A percentile compares a stretch with the other conserved stretches of the same genome.
phyloP scores from a whole-genome alignment of 2,329 filamentous ascomycete genomes.

The Xylariaceae sp. region DNA sequence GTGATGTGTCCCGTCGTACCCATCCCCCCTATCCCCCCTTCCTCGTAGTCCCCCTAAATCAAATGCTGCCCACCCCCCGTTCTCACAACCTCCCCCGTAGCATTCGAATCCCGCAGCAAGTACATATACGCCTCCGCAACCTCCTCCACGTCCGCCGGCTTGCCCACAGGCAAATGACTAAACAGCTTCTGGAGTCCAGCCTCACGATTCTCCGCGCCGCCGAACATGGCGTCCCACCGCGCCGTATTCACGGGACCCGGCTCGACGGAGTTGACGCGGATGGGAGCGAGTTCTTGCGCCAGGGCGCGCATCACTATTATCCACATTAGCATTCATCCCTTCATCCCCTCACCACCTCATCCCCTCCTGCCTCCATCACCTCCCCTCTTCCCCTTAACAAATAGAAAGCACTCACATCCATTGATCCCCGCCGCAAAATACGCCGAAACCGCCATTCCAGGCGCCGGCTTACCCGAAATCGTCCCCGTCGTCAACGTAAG shows the following conservation, averaged over 20 bases:
- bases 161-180: constrained; percentile 19
- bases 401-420: constrained; percentile 15
- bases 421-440: constrained; percentile 24
- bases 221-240: background rate
- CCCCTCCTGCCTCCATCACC: too few relatives aligned
- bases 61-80: constrained; percentile 27
- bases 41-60: constrained; percentile 6
- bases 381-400: too few relatives aligned
- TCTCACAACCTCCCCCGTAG: constrained; percentile 29
- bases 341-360: too few relatives aligned
- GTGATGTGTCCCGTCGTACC: too few relatives aligned
- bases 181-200: constrained; percentile 7
- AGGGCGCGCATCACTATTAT: background rate
- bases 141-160: constrained; percentile 21
- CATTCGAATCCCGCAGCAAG: constrained; percentile 28
- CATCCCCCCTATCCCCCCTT: background rate
- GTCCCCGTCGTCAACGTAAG: constrained; percentile 26
- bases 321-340: too few relatives aligned
- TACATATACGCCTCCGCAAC: constrained; percentile 31
- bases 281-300: constrained; percentile 25
- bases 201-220: constrained; percentile 11
- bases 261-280: constrained; percentile 27
- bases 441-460: constrained; percentile 24
- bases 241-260: constrained; percentile 26
- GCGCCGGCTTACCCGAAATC: constrained; percentile 21